A percentile compares a stretch with the other conserved stretches of the same genome.
Conservation (phyloP, 257 asterid genomes). For the Nicotiana otophora region DNA sequence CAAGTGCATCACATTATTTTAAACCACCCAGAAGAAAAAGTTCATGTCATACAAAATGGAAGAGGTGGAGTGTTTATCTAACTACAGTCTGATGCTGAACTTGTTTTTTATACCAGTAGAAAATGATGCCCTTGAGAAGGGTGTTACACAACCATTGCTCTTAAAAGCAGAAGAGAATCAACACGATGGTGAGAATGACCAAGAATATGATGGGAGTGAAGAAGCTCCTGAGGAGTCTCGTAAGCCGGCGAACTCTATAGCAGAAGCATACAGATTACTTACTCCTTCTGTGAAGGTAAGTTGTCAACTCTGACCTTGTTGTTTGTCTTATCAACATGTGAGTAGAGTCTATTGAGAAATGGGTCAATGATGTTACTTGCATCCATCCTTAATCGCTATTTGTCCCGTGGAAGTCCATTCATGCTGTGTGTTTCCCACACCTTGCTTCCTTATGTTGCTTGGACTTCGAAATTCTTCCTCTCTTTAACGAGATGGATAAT, state of each 20-base stretch:
- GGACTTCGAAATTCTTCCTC: neutral
- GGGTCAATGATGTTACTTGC: neutral
- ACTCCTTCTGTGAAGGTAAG: conserved; percentile 96
- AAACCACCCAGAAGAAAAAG: neutral
- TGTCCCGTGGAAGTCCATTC: neutral
- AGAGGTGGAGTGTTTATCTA: neutral
- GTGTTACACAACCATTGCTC: conserved; percentile 71
- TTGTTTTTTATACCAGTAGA: conserved; percentile 11
- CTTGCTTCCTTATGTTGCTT: neutral
- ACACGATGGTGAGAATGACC: conserved; percentile 59
- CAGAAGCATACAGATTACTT: conserved; percentile 75
- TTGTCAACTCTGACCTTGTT: neutral
- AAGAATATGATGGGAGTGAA: conserved; percentile 79
- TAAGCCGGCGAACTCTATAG: conserved; percentile 71
- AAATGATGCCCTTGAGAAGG: conserved; percentile 71
- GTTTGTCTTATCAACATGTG: neutral
- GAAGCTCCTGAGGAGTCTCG: conserved; percentile 80
- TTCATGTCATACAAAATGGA: neutral
- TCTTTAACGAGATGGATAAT: too few relatives aligned
- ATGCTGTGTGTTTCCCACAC: neutral
- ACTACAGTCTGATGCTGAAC: neutral
- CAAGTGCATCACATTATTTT: neutral
- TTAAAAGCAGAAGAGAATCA: conserved; percentile 37
- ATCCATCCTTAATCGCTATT: neutral
- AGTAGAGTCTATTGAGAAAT: neutral